phyloP scores from a whole-genome alignment of 2,329 filamentous ascomycete genomes.

The Karstenula rhodostoma region DNA sequence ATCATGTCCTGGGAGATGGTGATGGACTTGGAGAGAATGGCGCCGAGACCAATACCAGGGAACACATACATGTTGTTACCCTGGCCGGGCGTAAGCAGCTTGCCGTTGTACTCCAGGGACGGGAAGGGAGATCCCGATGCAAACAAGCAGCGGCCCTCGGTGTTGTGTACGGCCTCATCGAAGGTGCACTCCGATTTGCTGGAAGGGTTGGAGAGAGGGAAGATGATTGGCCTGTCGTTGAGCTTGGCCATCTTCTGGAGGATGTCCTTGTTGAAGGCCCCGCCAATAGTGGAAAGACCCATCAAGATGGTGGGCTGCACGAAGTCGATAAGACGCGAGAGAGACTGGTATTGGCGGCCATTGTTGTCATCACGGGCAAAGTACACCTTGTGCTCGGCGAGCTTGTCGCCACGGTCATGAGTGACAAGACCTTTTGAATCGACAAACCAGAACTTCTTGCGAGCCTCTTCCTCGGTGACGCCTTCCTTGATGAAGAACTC shows the following conservation, averaged over 20 bases:
- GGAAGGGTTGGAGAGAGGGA: conserved; percentile 94
- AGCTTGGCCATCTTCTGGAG: conserved; percentile 67
- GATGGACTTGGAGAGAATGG: conserved; percentile 88
- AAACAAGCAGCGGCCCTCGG: conserved; percentile 89
- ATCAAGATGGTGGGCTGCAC: conserved; percentile 95
- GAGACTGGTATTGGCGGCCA: conserved; percentile 73
- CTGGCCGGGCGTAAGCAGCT: conserved; percentile 59
- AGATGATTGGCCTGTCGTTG: conserved; percentile 77
- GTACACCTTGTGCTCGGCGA: conserved; percentile 85
- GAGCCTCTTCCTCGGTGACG: conserved; percentile 84
- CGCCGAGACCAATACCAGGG: conserved; percentile 92
- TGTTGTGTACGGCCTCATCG: conserved; percentile 90
- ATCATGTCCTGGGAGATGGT: conserved; percentile 95
- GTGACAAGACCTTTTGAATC: conserved; percentile 97
- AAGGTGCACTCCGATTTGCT: conserved; percentile 98
- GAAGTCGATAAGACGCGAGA: conserved; percentile 92
- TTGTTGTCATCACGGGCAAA: conserved; percentile 72
- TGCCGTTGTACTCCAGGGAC: conserved; percentile 62
- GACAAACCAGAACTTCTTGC: conserved; percentile 94
- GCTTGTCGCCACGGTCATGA: conserved; percentile 87
- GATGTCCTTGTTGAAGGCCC: conserved; percentile 89
- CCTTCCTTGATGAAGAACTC: conserved; percentile 96
- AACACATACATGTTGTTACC: conserved; percentile 93
- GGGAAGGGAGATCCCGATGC: conserved; percentile 94
- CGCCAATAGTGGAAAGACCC: conserved; percentile 92